phyloP scores from a whole-genome alignment of 441 rosid species.

The California macrophylla region DNA sequence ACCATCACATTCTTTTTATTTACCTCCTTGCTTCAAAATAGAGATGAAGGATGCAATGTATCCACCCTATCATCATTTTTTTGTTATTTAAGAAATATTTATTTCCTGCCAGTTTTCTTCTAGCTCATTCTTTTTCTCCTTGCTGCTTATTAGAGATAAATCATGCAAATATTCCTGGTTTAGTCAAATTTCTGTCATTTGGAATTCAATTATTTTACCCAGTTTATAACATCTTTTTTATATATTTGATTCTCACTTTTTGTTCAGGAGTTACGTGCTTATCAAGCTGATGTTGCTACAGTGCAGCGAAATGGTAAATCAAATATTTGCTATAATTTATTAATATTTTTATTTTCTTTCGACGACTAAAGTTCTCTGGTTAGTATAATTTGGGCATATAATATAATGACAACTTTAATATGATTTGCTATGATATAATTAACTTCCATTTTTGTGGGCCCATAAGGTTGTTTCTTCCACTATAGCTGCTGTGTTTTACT shows the following conservation, averaged over 20 bases:
- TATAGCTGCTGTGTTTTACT: neutral
- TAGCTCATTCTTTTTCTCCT: neutral
- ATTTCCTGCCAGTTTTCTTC: neutral
- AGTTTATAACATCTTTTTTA: neutral
- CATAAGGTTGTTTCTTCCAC: neutral
- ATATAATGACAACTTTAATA: neutral
- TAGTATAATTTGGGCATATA: neutral
- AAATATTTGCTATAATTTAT: neutral
- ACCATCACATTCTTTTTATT: neutral
- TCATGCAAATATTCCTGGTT: neutral
- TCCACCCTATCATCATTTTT: neutral
- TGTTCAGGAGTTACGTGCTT: slow-evolving; percentile 84
- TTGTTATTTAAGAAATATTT: neutral
- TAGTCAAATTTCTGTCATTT: neutral
- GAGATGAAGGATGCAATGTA: neutral
- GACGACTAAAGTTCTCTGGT: neutral
- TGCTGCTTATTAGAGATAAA: neutral
- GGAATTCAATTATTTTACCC: neutral
- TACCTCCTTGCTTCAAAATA: neutral
- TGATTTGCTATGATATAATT: neutral
- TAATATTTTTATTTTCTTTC: neutral
- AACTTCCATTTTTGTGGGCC: neutral
- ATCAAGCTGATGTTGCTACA: slow-evolving; percentile 95
- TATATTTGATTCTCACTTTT: slow-evolving; percentile 18
- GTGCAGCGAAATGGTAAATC: slow-evolving; percentile 76